Evolutionary conservation across 768 basidiomycete species (phyloP).

Genomic region (Boletus rubroflammeus): DNA sequence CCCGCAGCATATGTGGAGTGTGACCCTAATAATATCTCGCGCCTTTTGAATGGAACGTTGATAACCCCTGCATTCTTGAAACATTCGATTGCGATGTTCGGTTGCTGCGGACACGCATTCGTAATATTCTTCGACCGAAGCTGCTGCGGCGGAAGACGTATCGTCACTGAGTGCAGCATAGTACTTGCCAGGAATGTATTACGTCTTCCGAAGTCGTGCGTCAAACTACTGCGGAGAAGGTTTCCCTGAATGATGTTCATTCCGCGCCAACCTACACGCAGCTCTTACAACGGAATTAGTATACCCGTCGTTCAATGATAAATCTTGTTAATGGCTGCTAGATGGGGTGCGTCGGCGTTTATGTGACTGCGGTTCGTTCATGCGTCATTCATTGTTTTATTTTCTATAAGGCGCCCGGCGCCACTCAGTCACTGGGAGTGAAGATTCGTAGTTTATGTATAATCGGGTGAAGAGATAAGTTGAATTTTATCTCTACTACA

Average conservation of each 20-base stretch:
- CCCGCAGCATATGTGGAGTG: not conserved
- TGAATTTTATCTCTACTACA: no score
- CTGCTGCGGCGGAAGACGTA: not conserved
- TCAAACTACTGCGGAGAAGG: slow-evolving; percentile 5
- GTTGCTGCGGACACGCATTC: not conserved
- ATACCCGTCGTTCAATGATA: not conserved
- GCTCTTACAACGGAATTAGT: not conserved
- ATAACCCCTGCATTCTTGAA: not conserved
- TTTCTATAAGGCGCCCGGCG: not conserved
- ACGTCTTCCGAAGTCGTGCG: not conserved
- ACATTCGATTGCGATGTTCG: not conserved
- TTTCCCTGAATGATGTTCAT: not conserved
- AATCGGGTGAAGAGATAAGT: no score
- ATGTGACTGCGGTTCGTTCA: not conserved
- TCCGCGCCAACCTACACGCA: not conserved
- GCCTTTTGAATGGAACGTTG: not conserved
- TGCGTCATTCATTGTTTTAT: not conserved
- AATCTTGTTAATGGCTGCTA: not conserved
- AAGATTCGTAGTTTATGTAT: no score
- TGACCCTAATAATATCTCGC: not conserved
- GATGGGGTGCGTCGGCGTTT: not conserved
- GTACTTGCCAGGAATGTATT: not conserved
- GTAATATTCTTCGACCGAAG: not conserved
- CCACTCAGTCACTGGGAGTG: not conserved
- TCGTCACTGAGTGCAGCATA: not conserved